Percentiles rank a stretch among this genome's conserved stretches.
These are phyloP conservation scores for Fusarium chaquense DNA, from an alignment of 2,329 filamentous ascomycete species.

Conservation along the genomic window DNA sequence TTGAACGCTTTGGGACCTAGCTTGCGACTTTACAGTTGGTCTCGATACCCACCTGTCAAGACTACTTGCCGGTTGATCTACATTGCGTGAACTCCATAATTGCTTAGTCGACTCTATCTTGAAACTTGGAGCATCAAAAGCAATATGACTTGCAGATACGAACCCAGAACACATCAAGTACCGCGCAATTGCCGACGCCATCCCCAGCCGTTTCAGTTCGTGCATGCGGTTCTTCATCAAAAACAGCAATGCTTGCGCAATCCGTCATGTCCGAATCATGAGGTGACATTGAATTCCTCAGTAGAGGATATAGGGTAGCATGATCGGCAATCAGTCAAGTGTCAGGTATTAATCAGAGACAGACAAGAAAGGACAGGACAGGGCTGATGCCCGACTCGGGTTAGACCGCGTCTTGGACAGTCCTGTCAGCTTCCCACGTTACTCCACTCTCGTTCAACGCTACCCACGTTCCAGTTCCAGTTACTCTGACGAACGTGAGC, in stretches of 20 bases:
- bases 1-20: background rate
- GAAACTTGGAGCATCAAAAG: background rate
- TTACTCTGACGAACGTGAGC: background rate
- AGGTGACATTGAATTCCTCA: background rate
- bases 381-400: background rate
- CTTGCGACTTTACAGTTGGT: background rate
- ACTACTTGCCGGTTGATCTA: background rate
- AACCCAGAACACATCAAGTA: background rate
- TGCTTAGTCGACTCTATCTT: background rate
- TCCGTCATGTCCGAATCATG: background rate
- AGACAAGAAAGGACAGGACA: background rate
- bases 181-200: background rate
- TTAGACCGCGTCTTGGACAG: background rate
- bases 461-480: conserved; percentile 2
- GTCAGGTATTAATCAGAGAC: background rate
- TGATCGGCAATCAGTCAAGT: background rate
- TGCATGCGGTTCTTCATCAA: background rate
- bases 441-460: conserved; percentile 15
- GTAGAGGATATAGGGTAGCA: background rate
- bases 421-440: background rate
- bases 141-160: background rate
- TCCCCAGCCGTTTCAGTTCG: background rate
- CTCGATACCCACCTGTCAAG: background rate
- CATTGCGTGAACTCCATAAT: background rate
- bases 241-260: background rate